Evolutionary conservation across 768 basidiomycete species (phyloP).

Genomic region (Psilocybe azurescens): DNA sequence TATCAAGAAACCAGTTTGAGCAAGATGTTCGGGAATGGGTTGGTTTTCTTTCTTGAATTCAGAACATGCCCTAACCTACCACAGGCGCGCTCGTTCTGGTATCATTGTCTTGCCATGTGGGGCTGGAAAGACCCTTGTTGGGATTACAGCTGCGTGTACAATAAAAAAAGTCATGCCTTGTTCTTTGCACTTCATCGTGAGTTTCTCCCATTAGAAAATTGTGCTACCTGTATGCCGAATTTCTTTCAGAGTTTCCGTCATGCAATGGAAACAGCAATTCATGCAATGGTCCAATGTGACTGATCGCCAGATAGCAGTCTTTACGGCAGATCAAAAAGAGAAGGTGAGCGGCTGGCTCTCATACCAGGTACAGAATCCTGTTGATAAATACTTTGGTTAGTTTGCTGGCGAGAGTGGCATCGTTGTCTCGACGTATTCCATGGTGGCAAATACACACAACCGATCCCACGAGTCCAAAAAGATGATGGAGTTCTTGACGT

Average conservation of each 20-base stretch:
- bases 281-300: slow-evolving; percentile 99
- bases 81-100: slow-evolving; percentile 93
- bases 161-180: slow-evolving; percentile 99
- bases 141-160: slow-evolving; percentile 99
- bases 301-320: slow-evolving; percentile 94
- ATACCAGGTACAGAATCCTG: background rate
- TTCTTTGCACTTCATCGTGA: slow-evolving; percentile 97
- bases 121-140: slow-evolving; percentile 97
- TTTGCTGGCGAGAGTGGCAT: slow-evolving; percentile 98
- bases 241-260: slow-evolving; percentile 77
- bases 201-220: slow-evolving; percentile 35
- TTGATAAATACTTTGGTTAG: slow-evolving; percentile 43
- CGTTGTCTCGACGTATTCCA: slow-evolving; percentile 98
- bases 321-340: slow-evolving; percentile 98
- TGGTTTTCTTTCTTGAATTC: slow-evolving; percentile 26
- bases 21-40: slow-evolving; percentile 99
- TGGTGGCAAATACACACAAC: slow-evolving; percentile 99
- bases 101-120: slow-evolving; percentile 99
- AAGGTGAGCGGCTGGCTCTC: slow-evolving; percentile 57
- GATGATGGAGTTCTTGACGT: slow-evolving; percentile 99
- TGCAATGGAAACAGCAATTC: slow-evolving; percentile 99
- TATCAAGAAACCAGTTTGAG: slow-evolving; percentile 98
- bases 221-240: background rate
- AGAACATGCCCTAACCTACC: background rate
- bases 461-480: slow-evolving; percentile 99